Evolutionary conservation across 805 yeast species (phyloP), one percentile per base, ranked within the genome.

Genomic region (Cyberlindnera nakhonratchasimensis): DNA sequence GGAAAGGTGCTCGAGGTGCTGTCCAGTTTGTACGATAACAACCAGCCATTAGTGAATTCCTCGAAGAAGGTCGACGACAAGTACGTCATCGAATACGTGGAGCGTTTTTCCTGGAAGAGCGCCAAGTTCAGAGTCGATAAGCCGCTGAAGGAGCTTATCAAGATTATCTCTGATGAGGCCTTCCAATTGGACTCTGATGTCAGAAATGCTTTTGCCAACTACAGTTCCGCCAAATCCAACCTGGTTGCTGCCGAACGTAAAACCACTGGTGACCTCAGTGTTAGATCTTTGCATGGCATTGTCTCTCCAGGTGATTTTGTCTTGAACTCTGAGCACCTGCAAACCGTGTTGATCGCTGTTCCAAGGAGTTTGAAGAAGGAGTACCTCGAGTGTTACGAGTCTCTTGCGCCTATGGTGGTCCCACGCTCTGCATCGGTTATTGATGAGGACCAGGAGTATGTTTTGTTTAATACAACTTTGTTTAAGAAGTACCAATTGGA

Each of bases 261-360:
- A 67, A 85, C 84, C 63, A 83, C 86, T 29, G 99, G 99, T 45
- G 96, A 93, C 62, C 73, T 93, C 51, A 82, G 96, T 4, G 90
- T 91, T 42, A 82, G 86, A 62, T 86, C 96, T 4, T 71, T 93
- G 47, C 97, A 91, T 61, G 93, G 87, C 57, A 75, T 91, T 42
- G 96, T 93, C 39, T 76, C 77, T 39, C 83, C 88, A 10, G 79
- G 80, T 39, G 88, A 93, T 57, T 86, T 93, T 62, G 90, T 93
- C 13, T 70, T 85, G 51, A 78, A 80, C 54, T 85, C 96, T 6
- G 98, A 91, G 49, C 86, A 90, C 63, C 74, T 93, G 59, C 80
- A 81, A 36, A 88, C 96, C 0, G 71, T 87, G n/a, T 71, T 93
- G 44, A 71, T 93, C 39, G 99, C 91, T 0, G 95, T 93, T 19